Base-by-base conservation (phyloP, 306 rosid species). In the Acacia acuminata region DNA sequence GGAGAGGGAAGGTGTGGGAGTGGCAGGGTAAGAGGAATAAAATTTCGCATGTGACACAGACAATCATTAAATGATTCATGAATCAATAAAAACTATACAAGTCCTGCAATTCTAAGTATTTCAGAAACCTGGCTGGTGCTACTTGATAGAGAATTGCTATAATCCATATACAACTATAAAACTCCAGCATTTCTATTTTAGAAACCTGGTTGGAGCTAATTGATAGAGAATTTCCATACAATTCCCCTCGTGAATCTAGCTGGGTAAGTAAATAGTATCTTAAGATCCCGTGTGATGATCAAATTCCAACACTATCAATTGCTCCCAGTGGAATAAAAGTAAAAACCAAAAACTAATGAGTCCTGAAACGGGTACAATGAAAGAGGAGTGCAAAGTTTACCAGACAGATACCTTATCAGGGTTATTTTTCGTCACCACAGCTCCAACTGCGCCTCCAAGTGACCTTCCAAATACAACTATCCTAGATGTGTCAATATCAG, bases 371-470 rank as follows among this genome's bases (percentile, higher is more conserved):
- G 48, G 53, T n/a, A 38, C n/a, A 32, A 45, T 11, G 30, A 38
- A 3, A 69, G 44, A 77, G 22, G 68, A 61, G 44, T 48, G 48
- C 19, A 47, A 24, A 75, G 74, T 83, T 65, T 30, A 65, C 53
- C 13, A 44, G 55, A 74, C 15, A 50, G 38, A 50, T 94, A 96
- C 99, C 97, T 96, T 96, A 79, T 96, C 98, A 25, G 98, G 97
- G 82, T 96, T 96, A 84, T 88, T 91, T 77, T 86, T 92, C 25
- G 98, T 66, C 77, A 96, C 95, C 66, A 89, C 92, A 73, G 99
- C 75, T 82, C 99, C 99, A 88, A 96, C 99, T 58, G 99, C 99
- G 83, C 98, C 99, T 42, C 99, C 99, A 73, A 96, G 99, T 69
- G 99, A 94, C 88, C 99, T 89, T 86, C 99, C 99, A 76, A 94